Conservation (phyloP, 106 monocot species). For the Triglochin maritima region DNA sequence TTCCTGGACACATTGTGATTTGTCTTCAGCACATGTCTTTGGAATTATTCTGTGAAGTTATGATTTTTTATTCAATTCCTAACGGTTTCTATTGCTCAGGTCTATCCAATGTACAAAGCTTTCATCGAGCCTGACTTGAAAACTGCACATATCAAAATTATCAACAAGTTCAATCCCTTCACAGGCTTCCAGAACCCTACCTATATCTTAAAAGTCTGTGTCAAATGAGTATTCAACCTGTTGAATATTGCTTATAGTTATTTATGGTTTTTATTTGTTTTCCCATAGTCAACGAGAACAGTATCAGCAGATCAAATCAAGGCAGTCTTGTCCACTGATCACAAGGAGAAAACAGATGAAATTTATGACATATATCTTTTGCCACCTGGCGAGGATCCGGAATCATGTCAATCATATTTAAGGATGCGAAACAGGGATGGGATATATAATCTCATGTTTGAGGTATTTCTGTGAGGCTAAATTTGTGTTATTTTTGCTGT, state of each 20-base stretch:
- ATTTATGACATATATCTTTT: constrained; percentile 94
- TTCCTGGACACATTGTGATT: too few relatives aligned
- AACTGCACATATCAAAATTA: constrained; percentile 95
- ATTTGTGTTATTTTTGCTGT: too few relatives aligned
- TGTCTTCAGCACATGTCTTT: too few relatives aligned
- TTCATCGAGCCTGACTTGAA: constrained; percentile 95
- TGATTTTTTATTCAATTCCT: too few relatives aligned
- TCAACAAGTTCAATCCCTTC: constrained; percentile 98
- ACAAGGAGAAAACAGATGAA: constrained; percentile 70
- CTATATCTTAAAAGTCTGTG: constrained; percentile 89
- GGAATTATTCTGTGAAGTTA: too few relatives aligned
- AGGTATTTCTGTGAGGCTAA: constrained; percentile 36
- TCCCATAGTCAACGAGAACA: constrained; percentile 58
- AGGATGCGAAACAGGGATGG: constrained; percentile 98
- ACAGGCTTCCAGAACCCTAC: constrained; percentile 95
- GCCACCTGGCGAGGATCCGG: constrained; percentile 98
- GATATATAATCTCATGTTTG: constrained; percentile 98
- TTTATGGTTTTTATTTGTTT: constrained; percentile 13
- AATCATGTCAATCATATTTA: constrained; percentile 93
- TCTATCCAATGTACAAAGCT: constrained; percentile 99
- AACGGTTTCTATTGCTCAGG: constrained; percentile 21
- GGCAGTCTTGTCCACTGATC: constrained; percentile 54
- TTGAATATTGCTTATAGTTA: not conserved
- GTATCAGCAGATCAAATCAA: constrained; percentile 62
- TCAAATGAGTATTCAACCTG: not conserved